Conservation (phyloP, 176 grass and related monocot species). For the Paspalum notatum region DNA sequence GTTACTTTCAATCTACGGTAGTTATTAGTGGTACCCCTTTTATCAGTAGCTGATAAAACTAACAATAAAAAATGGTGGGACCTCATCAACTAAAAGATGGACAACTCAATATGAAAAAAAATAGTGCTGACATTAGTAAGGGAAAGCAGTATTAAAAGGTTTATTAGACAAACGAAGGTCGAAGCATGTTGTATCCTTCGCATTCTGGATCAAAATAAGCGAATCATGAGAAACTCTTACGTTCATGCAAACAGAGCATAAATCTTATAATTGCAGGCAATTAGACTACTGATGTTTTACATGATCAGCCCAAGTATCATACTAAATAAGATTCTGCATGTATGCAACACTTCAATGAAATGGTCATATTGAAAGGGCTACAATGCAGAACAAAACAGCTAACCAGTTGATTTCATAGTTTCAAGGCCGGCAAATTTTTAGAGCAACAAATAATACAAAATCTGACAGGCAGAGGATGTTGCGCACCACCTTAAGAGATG, state of each 20-base stretch:
- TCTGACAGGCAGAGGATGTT: slow-evolving; percentile 14
- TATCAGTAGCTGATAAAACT: background rate
- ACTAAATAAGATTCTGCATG: background rate
- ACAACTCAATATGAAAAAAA: background rate
- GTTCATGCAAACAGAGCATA: background rate
- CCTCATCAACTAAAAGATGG: slow-evolving; percentile 2
- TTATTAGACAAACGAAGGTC: background rate
- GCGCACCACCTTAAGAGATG: slow-evolving; percentile 36
- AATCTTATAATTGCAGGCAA: slow-evolving; percentile 23
- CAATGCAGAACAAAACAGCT: background rate
- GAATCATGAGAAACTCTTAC: background rate
- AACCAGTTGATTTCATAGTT: background rate
- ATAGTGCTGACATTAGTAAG: background rate
- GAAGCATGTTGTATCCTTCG: background rate
- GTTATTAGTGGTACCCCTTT: background rate
- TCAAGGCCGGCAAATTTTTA: background rate
- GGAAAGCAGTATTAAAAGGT: background rate
- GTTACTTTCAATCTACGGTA: background rate
- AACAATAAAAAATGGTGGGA: background rate
- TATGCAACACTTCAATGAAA: background rate
- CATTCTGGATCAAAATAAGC: background rate
- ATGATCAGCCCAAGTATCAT: background rate
- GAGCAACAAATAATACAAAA: slow-evolving; percentile 26
- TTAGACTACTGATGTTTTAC: slow-evolving; percentile 22
- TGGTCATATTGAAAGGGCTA: slow-evolving; percentile 15